Evolutionary conservation across 371 early-diverging fungal species (phyloP).

Genomic region (Quaeritorhiza haematococci): DNA sequence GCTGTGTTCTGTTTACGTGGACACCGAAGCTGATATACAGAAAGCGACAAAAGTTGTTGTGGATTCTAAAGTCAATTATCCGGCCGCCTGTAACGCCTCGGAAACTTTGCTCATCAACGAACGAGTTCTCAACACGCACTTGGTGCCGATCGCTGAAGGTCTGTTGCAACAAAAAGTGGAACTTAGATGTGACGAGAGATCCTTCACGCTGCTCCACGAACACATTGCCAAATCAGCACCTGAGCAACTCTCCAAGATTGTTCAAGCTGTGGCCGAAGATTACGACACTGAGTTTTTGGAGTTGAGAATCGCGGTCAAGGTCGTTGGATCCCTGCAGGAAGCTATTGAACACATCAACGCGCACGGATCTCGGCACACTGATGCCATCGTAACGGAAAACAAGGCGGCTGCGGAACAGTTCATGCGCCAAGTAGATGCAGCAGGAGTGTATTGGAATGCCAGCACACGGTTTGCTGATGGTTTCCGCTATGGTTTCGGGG

Average conservation of each 20-base stretch:
- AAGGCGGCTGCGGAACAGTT: constrained; percentile 69
- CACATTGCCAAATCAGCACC: neutral
- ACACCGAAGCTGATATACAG: constrained; percentile 68
- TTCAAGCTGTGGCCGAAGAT: constrained; percentile 15
- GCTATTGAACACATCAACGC: constrained; percentile 89
- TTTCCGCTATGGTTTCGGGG: constrained; percentile 95
- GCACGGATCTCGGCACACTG: constrained; percentile 92
- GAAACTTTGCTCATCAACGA: constrained; percentile 87
- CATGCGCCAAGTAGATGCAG: constrained; percentile 90
- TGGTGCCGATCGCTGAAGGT: constrained; percentile 25
- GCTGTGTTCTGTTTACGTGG: constrained; percentile 85
- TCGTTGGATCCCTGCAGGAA: constrained; percentile 66
- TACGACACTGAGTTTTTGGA: constrained; percentile 89
- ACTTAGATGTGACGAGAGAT: constrained; percentile 19
- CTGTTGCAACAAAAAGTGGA: constrained; percentile 28
- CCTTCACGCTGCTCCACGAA: constrained; percentile 1
- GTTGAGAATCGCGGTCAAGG: constrained; percentile 74
- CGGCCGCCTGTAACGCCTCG: constrained; percentile 92
- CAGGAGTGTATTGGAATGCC: constrained; percentile 96
- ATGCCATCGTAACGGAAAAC: constrained; percentile 83
- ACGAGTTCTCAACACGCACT: constrained; percentile 36
- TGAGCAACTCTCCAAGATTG: neutral
- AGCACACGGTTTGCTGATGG: constrained; percentile 96
- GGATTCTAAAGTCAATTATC: constrained; percentile 89
- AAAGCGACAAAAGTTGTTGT: constrained; percentile 74